A percentile compares a stretch with the other conserved stretches of the same genome.
Evolutionary conservation across 805 yeast species (phyloP).

Genomic region (Ogataea trehalophila): DNA sequence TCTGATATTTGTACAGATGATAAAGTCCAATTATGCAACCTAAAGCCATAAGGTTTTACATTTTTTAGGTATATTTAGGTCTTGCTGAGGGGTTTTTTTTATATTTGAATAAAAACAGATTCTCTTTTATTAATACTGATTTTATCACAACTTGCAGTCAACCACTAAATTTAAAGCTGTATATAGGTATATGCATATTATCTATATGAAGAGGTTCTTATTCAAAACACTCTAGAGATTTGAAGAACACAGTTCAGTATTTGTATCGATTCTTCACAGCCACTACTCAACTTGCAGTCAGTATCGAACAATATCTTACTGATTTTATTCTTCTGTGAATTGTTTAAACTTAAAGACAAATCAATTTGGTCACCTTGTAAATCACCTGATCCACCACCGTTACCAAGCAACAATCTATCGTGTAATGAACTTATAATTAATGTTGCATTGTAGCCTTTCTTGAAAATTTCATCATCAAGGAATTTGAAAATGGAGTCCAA

Average conservation of each 20-base stretch:
- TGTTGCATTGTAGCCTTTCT: constrained; percentile 30
- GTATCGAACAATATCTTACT: constrained; percentile 65
- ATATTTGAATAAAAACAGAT: no score
- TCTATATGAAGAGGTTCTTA: no score
- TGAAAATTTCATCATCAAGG: constrained; percentile 24
- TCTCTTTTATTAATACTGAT: no score
- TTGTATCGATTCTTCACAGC: constrained; percentile 86
- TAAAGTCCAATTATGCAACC: no score
- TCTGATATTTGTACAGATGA: no score
- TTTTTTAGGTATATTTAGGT: no score
- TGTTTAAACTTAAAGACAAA: constrained; percentile 48
- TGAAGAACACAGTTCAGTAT: constrained; percentile 58
- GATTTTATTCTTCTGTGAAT: constrained; percentile 57
- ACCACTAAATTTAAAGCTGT: no score
- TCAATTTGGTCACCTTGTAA: constrained; percentile 28
- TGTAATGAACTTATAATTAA: constrained; percentile 29
- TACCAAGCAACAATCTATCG: constrained; percentile 26
- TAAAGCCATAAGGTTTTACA: no score
- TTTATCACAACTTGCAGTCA: no score
- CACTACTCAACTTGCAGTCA: constrained; percentile 72
- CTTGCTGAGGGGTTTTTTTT: no score
- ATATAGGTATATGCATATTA: no score
- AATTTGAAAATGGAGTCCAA: constrained; percentile 22
- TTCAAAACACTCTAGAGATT: constrained; percentile 38
- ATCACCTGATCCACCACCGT: constrained; percentile 13